phyloP scores from a whole-genome alignment of 1,139 yeast genomes.

The Chernovozyma aurita region DNA sequence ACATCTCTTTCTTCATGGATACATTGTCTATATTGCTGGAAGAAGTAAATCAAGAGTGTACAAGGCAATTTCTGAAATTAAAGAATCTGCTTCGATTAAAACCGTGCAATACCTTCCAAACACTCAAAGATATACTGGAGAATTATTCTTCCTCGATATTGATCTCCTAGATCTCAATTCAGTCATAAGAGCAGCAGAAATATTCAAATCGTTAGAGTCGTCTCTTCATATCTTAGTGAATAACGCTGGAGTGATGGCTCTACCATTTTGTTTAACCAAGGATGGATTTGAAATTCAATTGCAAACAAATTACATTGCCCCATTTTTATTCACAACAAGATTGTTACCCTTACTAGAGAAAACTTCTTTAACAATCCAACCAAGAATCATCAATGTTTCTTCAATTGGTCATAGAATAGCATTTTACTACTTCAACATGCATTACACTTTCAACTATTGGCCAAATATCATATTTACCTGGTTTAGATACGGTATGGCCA shows the following conservation, averaged over 20 bases:
- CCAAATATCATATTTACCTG: conserved; percentile 73
- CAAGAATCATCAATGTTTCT: conserved; percentile 63
- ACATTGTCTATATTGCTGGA: conserved; percentile 38
- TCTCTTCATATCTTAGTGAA: conserved; percentile 61
- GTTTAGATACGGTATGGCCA: conserved; percentile 76
- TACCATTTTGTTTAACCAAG: conserved; percentile 57
- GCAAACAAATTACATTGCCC: conserved; percentile 77
- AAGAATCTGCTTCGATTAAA: conserved; percentile 17
- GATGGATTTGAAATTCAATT: conserved; percentile 79
- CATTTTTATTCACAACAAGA: conserved; percentile 63
- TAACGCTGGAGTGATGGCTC: conserved; percentile 82
- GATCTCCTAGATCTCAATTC: conserved; percentile 59
- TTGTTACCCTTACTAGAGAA: conserved; percentile 52
- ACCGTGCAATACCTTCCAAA: conserved; percentile 5
- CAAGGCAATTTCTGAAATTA: conserved; percentile 33
- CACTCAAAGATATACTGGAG: conserved; percentile 44
- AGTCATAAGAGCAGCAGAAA: conserved; percentile 52
- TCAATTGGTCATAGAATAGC: conserved; percentile 68
- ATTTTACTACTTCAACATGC: conserved; percentile 45
- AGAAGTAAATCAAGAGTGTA: conserved; percentile 32
- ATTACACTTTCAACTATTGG: conserved; percentile 47
- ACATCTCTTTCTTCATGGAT: conserved; percentile 42
- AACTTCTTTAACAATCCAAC: conserved; percentile 21
- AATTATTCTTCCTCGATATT: conserved; percentile 51
- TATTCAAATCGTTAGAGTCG: conserved; percentile 46